A percentile compares a stretch with the other conserved stretches of the same genome.
Conservation (phyloP, 768 basidiomycete species). For the Agrocybe pediades region DNA sequence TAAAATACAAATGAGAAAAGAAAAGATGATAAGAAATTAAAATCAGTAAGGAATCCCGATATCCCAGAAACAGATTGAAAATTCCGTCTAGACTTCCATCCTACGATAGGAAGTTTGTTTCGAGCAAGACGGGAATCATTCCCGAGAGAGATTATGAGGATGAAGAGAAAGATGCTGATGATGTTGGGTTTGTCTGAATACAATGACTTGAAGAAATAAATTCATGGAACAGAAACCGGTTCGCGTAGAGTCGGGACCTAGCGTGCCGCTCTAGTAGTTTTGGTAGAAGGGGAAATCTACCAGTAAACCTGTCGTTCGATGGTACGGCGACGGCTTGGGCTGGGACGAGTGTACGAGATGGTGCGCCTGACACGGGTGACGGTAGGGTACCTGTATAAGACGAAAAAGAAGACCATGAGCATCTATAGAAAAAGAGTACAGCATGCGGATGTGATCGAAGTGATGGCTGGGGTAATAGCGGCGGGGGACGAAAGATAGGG, state of each 20-base stretch:
- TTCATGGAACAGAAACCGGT: not conserved
- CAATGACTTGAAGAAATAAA: not conserved
- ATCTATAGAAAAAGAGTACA: not conserved
- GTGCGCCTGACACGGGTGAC: conserved; percentile 80
- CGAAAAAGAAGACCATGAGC: not conserved
- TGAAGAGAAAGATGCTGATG: no score
- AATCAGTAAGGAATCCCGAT: not conserved
- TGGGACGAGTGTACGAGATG: conserved; percentile 58
- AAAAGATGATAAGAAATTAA: not conserved
- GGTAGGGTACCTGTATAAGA: conserved; percentile 64
- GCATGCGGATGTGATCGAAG: conserved; percentile 2
- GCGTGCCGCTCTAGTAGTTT: not conserved
- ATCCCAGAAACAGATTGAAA: no score
- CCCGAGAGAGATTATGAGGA: not conserved
- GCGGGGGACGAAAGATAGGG: not conserved
- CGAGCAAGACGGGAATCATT: not conserved
- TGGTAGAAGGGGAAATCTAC: no score
- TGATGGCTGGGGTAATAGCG: not conserved
- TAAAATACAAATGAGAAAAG: not conserved
- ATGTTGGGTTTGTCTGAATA: no score
- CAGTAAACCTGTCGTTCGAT: conserved; percentile 78
- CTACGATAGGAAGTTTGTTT: not conserved
- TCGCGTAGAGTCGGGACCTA: not conserved
- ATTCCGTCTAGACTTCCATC: not conserved
- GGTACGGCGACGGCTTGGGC: conserved; percentile 45